Conservation (phyloP, 768 basidiomycete genomes). For the Tephrocybe sp. region DNA sequence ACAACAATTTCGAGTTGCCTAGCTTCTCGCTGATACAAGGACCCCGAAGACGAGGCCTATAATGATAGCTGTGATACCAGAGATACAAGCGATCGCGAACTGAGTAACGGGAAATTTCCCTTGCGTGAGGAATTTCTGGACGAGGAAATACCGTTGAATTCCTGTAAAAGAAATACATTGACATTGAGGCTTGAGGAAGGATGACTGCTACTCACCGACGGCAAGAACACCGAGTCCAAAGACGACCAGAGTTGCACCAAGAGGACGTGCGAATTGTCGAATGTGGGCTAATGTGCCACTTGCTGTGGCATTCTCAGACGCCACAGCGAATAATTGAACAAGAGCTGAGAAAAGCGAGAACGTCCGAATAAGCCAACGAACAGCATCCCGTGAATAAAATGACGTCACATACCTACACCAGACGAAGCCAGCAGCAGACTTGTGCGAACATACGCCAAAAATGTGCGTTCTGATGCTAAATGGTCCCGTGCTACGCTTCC, state of each 20-base stretch:
- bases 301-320: constrained; percentile 16
- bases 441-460: constrained; percentile 63
- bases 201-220: constrained; percentile 36
- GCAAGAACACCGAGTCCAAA: constrained; percentile 45
- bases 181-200: neutral
- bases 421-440: constrained; percentile 57
- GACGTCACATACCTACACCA: constrained; percentile 50
- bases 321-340: constrained; percentile 51
- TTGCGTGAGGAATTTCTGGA: constrained; percentile 46
- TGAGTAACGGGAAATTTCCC: constrained; percentile 58
- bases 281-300: constrained; percentile 15
- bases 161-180: constrained; percentile 29
- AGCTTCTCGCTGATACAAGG: constrained; percentile 15
- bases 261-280: constrained; percentile 41
- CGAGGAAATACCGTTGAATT: constrained; percentile 46
- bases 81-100: constrained; percentile 33
- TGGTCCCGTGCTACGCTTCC: constrained; percentile 67
- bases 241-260: constrained; percentile 48
- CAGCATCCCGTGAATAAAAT: neutral
- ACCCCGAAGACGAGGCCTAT: constrained; percentile 18
- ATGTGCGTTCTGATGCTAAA: constrained; percentile 61
- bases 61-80: constrained; percentile 21
- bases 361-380: neutral
- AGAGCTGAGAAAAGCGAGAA: constrained; percentile 41
- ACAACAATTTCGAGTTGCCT: neutral